Conservation (phyloP, 163 green algal genomes). For the Scenedesmus sp. region DNA sequence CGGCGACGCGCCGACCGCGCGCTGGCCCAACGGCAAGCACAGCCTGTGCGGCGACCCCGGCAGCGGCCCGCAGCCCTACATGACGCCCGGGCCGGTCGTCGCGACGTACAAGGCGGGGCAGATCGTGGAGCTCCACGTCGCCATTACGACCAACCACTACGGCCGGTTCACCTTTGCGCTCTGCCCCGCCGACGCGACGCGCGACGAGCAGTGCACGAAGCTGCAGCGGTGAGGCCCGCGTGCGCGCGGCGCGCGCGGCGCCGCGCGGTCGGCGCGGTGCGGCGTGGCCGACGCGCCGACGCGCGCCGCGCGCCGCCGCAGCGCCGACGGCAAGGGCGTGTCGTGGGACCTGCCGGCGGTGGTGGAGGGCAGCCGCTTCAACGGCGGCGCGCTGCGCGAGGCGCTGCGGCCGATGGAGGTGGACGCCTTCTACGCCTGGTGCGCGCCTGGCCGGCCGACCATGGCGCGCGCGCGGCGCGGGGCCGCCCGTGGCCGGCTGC, state of each 20-base stretch:
- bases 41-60: constrained; percentile 38
- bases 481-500: no score
- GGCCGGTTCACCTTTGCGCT: constrained; percentile 46
- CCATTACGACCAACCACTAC: constrained; percentile 47
- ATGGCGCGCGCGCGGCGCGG: no score
- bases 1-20: no score
- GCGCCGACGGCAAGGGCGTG: constrained; percentile 37
- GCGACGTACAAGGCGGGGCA: constrained; percentile 41
- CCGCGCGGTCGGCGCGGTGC: no score
- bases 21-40: constrained; percentile 44
- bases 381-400: constrained; percentile 26
- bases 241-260: no score
- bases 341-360: constrained; percentile 28
- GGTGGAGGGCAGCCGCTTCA: constrained; percentile 26
- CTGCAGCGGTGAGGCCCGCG: constrained; percentile 31
- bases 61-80: constrained; percentile 25
- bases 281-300: no score
- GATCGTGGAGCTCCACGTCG: constrained; percentile 31
- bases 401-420: constrained; percentile 22
- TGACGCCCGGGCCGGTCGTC: constrained; percentile 30
- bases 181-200: constrained; percentile 30
- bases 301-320: no score
- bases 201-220: constrained; percentile 22
- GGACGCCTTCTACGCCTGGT: constrained; percentile 36
- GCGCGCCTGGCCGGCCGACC: no score